Evolutionary conservation across 2,329 filamentous ascomycete species (phyloP), one percentile per base, ranked within the genome.

Genomic region (Keithomyces neogunnii): DNA sequence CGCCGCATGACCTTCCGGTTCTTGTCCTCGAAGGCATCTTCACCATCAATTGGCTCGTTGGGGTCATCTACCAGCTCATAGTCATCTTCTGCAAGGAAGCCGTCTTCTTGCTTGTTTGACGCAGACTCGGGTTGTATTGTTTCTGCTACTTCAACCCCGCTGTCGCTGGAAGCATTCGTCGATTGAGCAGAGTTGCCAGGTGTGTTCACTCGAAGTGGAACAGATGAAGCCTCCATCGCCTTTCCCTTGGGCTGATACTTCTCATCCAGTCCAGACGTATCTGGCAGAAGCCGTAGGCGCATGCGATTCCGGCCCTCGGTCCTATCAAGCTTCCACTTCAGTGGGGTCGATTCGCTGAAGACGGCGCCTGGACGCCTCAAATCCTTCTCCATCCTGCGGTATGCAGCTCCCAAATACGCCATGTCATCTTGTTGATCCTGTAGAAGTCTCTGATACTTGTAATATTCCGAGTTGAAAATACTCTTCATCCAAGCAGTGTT

Each of bases 1-100:
- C 89, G 92, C 48, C 93, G 82, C 89, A 97, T 95, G 44, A 99
- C 92, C 67, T 96, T 96, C 44, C 95, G 82, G 62, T 99, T 97
- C 73, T 96, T 97, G 67, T 99, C 95, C 68, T 99, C 95, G 56
- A 95, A 95, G 1, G 84, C 85, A 58, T 86, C 82, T 11, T 84
- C 81, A 1, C 70, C 75, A 45, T 93, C 89, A 30, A 88, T 81
- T 40, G 86, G 82, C 51, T 92, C 87, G 60, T 90, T 90, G 0
- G 92, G 91, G 55, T 96, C 92, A 54, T 97, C 91, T 5, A 99
- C 86, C 57, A 99, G 82, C 69, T 99, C 93, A 63, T 96, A 99
- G 58, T 95, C 95, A 45, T 97, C 93, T 52, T 96, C 93, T 0
- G 84, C 60, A 1, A 59, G 51, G 30, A 63, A 61, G 4, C 56